These are phyloP conservation scores for Fusarium beomiforme DNA, from an alignment of 2,329 filamentous ascomycete species.

Conservation along the genomic window DNA sequence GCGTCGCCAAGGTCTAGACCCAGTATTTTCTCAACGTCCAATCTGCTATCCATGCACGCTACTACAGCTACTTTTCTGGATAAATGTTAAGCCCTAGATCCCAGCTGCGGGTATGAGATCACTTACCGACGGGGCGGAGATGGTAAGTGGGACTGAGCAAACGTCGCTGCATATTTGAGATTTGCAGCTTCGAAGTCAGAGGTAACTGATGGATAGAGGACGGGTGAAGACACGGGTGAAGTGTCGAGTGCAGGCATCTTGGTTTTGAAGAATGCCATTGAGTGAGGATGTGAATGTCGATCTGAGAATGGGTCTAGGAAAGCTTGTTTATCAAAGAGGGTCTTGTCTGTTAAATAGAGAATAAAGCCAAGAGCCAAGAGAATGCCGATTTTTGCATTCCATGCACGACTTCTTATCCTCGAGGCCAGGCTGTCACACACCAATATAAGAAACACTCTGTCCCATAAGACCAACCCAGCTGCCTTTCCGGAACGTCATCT, in stretches of 20 bases:
- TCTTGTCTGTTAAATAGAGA: slow-evolving; percentile 4
- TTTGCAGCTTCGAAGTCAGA: slow-evolving; percentile 40
- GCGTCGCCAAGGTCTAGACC: slow-evolving; percentile 74
- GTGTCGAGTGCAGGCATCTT: slow-evolving; percentile 21
- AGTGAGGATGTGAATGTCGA: rapidly evolving
- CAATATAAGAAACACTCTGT: neutral
- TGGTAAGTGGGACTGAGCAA: slow-evolving; percentile 34
- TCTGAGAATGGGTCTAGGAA: neutral
- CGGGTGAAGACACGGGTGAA: neutral
- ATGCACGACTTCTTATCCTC: slow-evolving; percentile 28
- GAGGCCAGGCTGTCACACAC: neutral
- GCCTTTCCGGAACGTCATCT: slow-evolving; percentile 24
- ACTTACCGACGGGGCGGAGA: slow-evolving; percentile 40
- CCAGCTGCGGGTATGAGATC: neutral
- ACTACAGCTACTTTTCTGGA: slow-evolving; percentile 56
- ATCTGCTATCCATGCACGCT: slow-evolving; percentile 85
- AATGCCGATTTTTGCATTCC: slow-evolving; percentile 2
- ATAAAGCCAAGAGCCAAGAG: slow-evolving; percentile 4
- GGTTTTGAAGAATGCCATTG: neutral
- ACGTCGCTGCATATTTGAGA: slow-evolving; percentile 32
- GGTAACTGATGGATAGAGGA: slow-evolving; percentile 17
- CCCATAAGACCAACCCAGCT: neutral
- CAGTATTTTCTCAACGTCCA: slow-evolving; percentile 74
- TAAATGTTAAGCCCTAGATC: slow-evolving; percentile 25
- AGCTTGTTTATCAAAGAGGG: neutral